Conservation (phyloP, 345 rosid species). For the Kernera saxatilis region DNA sequence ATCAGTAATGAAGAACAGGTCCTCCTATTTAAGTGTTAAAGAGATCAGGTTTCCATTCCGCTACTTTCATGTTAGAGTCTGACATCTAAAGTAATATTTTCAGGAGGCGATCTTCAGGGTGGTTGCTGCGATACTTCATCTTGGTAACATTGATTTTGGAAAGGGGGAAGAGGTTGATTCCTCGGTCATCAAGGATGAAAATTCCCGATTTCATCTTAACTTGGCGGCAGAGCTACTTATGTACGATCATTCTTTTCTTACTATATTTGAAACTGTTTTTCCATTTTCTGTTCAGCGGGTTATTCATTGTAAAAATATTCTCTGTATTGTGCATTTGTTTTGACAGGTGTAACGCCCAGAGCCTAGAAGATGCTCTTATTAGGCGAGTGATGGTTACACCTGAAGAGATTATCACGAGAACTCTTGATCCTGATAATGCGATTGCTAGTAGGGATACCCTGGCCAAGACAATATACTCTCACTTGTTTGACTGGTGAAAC, state of each 20-base stretch:
- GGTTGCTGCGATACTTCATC: constrained; percentile 90
- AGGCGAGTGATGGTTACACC: constrained; percentile 94
- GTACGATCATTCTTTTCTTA: constrained; percentile 22
- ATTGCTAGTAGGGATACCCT: constrained; percentile 76
- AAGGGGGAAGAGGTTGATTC: constrained; percentile 82
- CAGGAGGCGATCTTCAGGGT: constrained; percentile 92
- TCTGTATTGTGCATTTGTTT: constrained; percentile 10
- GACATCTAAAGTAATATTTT: constrained; percentile 20
- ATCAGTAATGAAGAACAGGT: constrained; percentile 41
- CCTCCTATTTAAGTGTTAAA: background rate
- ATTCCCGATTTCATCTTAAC: constrained; percentile 70
- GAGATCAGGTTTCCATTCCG: background rate
- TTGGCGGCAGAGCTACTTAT: constrained; percentile 70
- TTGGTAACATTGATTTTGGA: constrained; percentile 75
- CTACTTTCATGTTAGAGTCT: constrained; percentile 29
- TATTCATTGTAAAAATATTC: constrained; percentile 2
- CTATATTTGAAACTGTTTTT: background rate
- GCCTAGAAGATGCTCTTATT: constrained; percentile 84
- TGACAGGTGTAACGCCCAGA: constrained; percentile 68
- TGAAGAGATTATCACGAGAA: constrained; percentile 80
- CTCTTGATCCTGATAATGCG: constrained; percentile 74
- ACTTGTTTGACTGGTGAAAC: constrained; percentile 83
- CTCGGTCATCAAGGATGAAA: constrained; percentile 69
- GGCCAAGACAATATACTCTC: constrained; percentile 83
- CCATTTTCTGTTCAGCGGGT: constrained; percentile 3